Evolutionary conservation across 495 filamentous ascomycete species (phyloP).

Genomic region (Hypoxylon cercidicola): DNA sequence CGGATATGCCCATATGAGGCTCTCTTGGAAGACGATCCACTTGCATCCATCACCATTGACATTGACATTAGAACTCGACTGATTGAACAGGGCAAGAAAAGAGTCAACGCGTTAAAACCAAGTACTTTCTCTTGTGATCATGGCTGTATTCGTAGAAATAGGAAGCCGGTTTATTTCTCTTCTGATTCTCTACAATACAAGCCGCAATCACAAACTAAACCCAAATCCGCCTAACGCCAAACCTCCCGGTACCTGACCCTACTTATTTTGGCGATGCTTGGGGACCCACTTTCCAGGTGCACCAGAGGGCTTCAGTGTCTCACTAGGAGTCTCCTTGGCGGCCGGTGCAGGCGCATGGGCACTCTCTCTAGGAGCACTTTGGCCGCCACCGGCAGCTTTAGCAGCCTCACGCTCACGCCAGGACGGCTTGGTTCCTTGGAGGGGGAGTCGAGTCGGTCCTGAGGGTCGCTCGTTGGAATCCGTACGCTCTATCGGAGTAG

Average conservation of each 20-base stretch:
- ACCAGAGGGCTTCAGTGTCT: slow-evolving; percentile 55
- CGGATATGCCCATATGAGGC: too few relatives aligned
- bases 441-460: slow-evolving; percentile 73
- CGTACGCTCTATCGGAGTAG: slow-evolving; percentile 55
- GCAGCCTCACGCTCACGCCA: slow-evolving; percentile 90
- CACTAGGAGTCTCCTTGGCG: slow-evolving; percentile 32
- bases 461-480: slow-evolving; percentile 65
- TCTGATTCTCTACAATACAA: slow-evolving; percentile 43
- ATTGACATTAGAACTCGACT: too few relatives aligned
- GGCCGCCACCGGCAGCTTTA: slow-evolving; percentile 44
- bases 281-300: slow-evolving; percentile 59
- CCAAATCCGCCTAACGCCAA: slow-evolving; percentile 45
- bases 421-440: slow-evolving; percentile 70
- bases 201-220: slow-evolving; percentile 41
- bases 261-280: slow-evolving; percentile 41
- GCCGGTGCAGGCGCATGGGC: slow-evolving; percentile 33
- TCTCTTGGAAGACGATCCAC: too few relatives aligned
- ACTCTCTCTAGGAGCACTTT: slow-evolving; percentile 21
- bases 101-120: not conserved
- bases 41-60: too few relatives aligned
- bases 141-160: slow-evolving; percentile 23
- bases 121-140: not conserved
- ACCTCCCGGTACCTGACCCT: slow-evolving; percentile 46
- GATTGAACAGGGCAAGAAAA: not conserved
- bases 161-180: slow-evolving; percentile 41